Base-by-base conservation (phyloP, 2,329 filamentous ascomycete genomes). In the Aspergillus sergii region DNA sequence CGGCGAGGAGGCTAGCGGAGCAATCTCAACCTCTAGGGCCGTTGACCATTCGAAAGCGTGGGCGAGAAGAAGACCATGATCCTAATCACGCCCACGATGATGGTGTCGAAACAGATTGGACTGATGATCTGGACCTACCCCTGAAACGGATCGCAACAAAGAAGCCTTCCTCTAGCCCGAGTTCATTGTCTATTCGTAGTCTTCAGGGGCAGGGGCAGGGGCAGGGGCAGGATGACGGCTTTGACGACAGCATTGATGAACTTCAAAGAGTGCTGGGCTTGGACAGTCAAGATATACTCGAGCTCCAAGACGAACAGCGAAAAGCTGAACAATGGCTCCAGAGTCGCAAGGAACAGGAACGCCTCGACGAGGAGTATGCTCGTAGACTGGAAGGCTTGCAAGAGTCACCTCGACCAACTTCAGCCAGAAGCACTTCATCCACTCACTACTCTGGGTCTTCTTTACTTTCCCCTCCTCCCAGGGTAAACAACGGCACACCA, bases 331-430 rank as follows among this genome's bases (percentile, higher is more conserved):
- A 68, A 56, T 76, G 69, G 68, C 64, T 77, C 14, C 55, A 72
- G 59, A 62, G 72, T 41, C 71, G 72, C 21, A 70, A 66, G 50
- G 72, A 75, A 58, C 75, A 78, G 65, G 76, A 77, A 61, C 75
- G 72, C 23, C 71, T 67, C 39, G 79, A 81, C 61, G 77, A 67
- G n/a, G 75, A 76, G 64, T 69, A 77, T 61, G 79, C 80, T 39
- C 75, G 76, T 53, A 72, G 64, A 30, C 68, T 82, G 65, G 71
- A 76, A 32, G 67, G 69, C 55, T 70, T 70, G 64, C 57, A 68
- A 61, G 66, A 70, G 16, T 48, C 64, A 10, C 45, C 64, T 28
- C 56, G 58, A 34, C 56, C 67, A 11, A 60, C 59, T 21, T 66
- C 63, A 21, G 34, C 62, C 46, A 60, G 16, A 43, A 62, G 46